A percentile compares a stretch with the other conserved stretches of the same genome.
phyloP scores from a whole-genome alignment of 1,139 yeast species.

The Meyerozyma guilliermondii region DNA sequence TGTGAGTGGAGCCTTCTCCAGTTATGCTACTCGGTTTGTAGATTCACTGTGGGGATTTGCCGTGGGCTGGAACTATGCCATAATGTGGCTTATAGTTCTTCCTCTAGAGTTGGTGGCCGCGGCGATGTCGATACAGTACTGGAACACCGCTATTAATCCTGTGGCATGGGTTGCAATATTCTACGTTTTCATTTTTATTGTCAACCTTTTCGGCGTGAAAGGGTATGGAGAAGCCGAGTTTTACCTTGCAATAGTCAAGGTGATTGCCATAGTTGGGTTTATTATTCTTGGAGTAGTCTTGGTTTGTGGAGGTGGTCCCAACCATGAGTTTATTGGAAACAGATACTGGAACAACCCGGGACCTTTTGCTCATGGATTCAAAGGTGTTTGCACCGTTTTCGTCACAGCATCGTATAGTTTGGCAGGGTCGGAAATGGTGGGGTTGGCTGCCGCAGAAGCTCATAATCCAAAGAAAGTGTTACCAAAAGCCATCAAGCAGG shows the following conservation, averaged over 20 bases:
- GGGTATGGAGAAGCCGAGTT: constrained; percentile 78
- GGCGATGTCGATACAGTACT: constrained; percentile 60
- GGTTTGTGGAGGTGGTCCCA: constrained; percentile 65
- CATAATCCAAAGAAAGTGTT: constrained; percentile 20
- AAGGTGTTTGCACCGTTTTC: constrained; percentile 39
- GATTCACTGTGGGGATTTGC: constrained; percentile 79
- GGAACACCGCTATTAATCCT: constrained; percentile 56
- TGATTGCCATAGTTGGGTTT: constrained; percentile 60
- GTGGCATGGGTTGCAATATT: constrained; percentile 66
- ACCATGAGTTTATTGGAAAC: constrained; percentile 58
- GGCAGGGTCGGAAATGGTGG: constrained; percentile 45
- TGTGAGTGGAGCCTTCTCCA: constrained; percentile 73
- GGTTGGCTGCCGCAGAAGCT: constrained; percentile 31
- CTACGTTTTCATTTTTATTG: constrained; percentile 48
- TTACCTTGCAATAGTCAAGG: constrained; percentile 52
- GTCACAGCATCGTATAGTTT: constrained; percentile 40
- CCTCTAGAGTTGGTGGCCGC: constrained; percentile 79
- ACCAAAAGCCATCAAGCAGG: constrained; percentile 40
- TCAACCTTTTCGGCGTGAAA: constrained; percentile 65
- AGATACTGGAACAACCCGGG: constrained; percentile 61
- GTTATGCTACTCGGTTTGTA: constrained; percentile 64
- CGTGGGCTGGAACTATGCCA: constrained; percentile 74
- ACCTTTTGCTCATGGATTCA: constrained; percentile 39
- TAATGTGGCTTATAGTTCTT: constrained; percentile 74
- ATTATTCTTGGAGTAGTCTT: constrained; percentile 58